Conservation (phyloP, 2,329 filamentous ascomycete species). For the Colletotrichum lentis region DNA sequence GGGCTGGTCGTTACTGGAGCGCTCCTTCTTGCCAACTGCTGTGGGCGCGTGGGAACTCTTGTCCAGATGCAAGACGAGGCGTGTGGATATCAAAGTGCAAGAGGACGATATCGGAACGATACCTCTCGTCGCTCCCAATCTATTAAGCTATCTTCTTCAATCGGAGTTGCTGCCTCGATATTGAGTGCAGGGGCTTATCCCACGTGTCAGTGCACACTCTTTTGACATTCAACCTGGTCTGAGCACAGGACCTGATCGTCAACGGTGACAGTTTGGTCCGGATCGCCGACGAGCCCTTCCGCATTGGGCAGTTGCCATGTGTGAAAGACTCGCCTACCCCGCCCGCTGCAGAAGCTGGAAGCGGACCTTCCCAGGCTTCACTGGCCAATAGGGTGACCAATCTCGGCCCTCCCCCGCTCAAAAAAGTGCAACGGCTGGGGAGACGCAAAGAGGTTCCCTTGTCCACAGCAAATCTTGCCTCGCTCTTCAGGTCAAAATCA, state of each 20-base stretch:
- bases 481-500: slow-evolving; percentile 37
- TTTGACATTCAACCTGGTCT: background rate
- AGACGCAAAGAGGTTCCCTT: slow-evolving; percentile 32
- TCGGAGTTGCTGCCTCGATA: background rate
- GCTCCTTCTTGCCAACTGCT: slow-evolving; percentile 14
- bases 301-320: slow-evolving; percentile 26
- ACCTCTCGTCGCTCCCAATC: slow-evolving; percentile 7
- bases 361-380: slow-evolving; percentile 2
- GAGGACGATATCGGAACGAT: slow-evolving; percentile 31
- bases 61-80: slow-evolving; percentile 10
- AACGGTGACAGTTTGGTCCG: slow-evolving; percentile 1
- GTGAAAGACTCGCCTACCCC: slow-evolving; percentile 28
- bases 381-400: slow-evolving; percentile 17
- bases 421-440: slow-evolving; percentile 25
- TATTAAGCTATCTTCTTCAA: slow-evolving; percentile 12
- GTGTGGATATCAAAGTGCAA: slow-evolving; percentile 18
- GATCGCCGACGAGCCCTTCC: slow-evolving; percentile 5
- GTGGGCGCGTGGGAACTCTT: slow-evolving; percentile 27
- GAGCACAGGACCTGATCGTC: background rate
- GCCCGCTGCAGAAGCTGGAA: slow-evolving; percentile 25
- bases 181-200: slow-evolving; percentile 1
- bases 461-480: slow-evolving; percentile 38
- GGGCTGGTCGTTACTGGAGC: slow-evolving; percentile 25
- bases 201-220: slow-evolving; percentile 29
- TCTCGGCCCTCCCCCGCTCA: slow-evolving; percentile 8